Evolutionary conservation across 1,284 basidiomycete species (phyloP).

Genomic region (Coniferiporia sulphurascens): DNA sequence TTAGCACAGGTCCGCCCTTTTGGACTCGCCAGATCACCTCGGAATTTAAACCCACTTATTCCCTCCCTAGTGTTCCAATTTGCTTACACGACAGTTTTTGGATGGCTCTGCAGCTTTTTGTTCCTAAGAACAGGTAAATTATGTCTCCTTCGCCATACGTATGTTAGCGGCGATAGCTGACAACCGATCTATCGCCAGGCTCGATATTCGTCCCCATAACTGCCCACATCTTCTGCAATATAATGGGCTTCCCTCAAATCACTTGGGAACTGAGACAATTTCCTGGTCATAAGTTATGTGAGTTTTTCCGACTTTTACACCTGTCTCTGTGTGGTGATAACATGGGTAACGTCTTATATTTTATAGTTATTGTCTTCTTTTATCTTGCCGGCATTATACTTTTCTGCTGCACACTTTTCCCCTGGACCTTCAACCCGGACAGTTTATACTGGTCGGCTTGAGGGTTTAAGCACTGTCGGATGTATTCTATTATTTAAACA

Average conservation of each 20-base stretch:
- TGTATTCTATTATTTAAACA: neutral
- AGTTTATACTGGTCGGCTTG: conserved; percentile 10
- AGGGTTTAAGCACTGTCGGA: neutral
- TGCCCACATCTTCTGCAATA: conserved; percentile 89
- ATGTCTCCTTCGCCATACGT: neutral
- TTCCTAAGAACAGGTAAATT: conserved; percentile 76
- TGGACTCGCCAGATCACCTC: neutral
- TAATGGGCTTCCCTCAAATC: conserved; percentile 82
- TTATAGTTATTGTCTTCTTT: conserved; percentile 37
- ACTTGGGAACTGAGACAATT: conserved; percentile 33
- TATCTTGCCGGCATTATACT: conserved; percentile 47
- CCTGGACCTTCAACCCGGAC: conserved; percentile 20
- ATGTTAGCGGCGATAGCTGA: neutral
- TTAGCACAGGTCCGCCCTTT: conserved; percentile 51
- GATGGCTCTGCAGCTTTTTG: conserved; percentile 83
- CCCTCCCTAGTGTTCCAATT: conserved; percentile 71
- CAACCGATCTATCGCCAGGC: conserved; percentile 19
- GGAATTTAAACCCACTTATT: conserved; percentile 13
- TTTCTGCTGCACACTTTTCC: conserved; percentile 35
- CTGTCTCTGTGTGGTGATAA: conserved; percentile 3
- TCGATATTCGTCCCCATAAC: conserved; percentile 48
- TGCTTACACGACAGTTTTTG: conserved; percentile 87
- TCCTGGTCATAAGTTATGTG: conserved; percentile 35
- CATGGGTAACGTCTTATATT: neutral
- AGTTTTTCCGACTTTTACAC: conserved; percentile 23